phyloP scores from a whole-genome alignment of 2,329 filamentous ascomycete genomes.

The Fusarium heterosporum region DNA sequence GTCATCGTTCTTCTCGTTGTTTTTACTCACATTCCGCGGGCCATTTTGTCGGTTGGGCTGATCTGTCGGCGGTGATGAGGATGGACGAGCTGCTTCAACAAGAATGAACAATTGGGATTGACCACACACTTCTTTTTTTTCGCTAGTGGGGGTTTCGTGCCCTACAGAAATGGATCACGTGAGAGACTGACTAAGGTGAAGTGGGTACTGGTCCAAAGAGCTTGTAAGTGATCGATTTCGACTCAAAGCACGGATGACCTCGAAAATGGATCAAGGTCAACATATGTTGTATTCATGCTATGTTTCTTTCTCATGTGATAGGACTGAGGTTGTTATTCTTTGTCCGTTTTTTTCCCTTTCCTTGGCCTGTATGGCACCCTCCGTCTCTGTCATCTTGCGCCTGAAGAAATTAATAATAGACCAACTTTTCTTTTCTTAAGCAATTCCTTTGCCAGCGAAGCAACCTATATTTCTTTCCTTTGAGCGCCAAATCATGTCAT shows the following conservation, averaged over 20 bases:
- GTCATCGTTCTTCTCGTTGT: slow-evolving; percentile 18
- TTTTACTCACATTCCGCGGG: slow-evolving; percentile 70
- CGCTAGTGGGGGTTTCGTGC: slow-evolving; percentile 50
- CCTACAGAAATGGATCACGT: slow-evolving; percentile 47
- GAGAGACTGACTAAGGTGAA: background rate
- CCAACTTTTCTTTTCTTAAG: slow-evolving; percentile 33
- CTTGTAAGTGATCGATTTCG: background rate
- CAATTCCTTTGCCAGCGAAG: slow-evolving; percentile 33
- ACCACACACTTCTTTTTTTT: slow-evolving; percentile 49
- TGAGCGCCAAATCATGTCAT: slow-evolving; percentile 29
- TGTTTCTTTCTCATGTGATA: background rate
- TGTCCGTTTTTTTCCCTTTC: too few species aligned
- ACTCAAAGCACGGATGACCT: background rate
- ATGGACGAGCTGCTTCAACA: slow-evolving; percentile 44
- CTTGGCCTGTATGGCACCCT: too few species aligned
- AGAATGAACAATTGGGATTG: slow-evolving; percentile 43
- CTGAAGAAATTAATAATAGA: slow-evolving; percentile 4
- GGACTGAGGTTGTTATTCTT: too few species aligned
- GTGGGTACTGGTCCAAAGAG: background rate
- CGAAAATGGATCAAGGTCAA: background rate
- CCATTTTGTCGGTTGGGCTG: slow-evolving; percentile 66
- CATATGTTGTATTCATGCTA: background rate
- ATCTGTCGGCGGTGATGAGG: slow-evolving; percentile 54
- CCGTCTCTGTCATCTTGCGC: background rate
- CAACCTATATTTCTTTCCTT: slow-evolving; percentile 33